Base-by-base conservation (phyloP, 768 basidiomycete genomes). In the Xanthoconium stramineum region DNA sequence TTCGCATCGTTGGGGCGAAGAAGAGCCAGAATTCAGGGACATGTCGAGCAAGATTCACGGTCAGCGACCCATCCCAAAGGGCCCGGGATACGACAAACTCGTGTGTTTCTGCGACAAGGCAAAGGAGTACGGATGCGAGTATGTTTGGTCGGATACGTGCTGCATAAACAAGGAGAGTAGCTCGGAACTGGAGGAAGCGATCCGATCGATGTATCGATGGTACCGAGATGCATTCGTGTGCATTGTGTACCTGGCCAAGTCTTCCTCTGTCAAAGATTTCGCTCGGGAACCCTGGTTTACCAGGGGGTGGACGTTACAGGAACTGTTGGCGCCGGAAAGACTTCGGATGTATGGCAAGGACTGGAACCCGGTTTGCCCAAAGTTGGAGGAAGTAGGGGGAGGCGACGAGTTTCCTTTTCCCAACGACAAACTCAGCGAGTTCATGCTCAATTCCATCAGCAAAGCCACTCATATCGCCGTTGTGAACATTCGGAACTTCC, bases 101-200 rank as follows among this genome's bases (percentile, higher is more conserved):
- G 8, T 12, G 17, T 43, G 24, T 11, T 64, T 61, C 40, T 64
- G 63, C 51, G 24, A 46, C 14, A 61, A 58, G 50, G 63, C 62
- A 1, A 40, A 38, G 10, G 59, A 47, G 20, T 53, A 61, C 9
- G 59, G 55, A 2, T 61, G 58, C 49, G 50, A 59, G 29, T 65
- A 57, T 32, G 67, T 56, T 6, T 68, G 66, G 66, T 47, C 58
- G 6, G 66, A 65, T 10, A 66, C 67, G 5, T 66, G 61, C 13
- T 60, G 59, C 17, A 60, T 60, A 30, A 60, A 60, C 44, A 60
- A 60, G 35, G 52, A 49, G 30, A 60, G 50, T 24, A 60, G 57
- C 44, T 40, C 59, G 9, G 59, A 60, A 17, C 17, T 60, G 17
- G 50, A 58, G 32, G 59, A 60, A 40, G 59, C 58, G 5, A 48